These are phyloP conservation scores for Euptelea pleiosperma DNA, from an alignment of 164 flowering plant species.

Conservation along the genomic window DNA sequence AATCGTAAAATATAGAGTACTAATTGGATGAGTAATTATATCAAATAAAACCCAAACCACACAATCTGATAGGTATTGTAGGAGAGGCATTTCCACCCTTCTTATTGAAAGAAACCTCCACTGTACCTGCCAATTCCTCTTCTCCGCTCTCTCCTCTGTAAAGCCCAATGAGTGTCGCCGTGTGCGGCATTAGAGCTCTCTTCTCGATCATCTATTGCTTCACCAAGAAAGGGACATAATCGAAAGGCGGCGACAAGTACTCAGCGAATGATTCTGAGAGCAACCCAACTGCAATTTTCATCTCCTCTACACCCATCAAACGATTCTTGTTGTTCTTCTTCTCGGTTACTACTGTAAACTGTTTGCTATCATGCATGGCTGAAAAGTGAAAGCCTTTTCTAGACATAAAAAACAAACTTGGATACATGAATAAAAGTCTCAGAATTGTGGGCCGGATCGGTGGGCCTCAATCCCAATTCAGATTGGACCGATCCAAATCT, in stretches of 20 bases:
- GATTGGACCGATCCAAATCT: no score
- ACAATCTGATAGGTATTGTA: no score
- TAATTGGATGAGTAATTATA: no score
- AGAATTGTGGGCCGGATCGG: no score
- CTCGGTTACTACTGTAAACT: no score
- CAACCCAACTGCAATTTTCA: conserved; percentile 53
- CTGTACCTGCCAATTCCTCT: conserved; percentile 76
- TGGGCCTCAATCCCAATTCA: no score
- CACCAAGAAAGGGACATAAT: conserved; percentile 53
- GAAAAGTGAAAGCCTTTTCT: no score
- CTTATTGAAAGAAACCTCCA: conserved; percentile 70
- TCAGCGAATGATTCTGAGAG: conserved; percentile 81
- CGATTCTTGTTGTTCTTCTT: no score
- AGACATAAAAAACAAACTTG: no score
- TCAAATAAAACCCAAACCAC: not conserved
- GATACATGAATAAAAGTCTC: no score
- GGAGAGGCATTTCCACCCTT: conserved; percentile 70
- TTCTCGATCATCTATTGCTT: conserved; percentile 83
- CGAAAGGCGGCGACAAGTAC: conserved; percentile 56
- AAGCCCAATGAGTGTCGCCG: conserved; percentile 72
- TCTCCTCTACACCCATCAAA: conserved; percentile 56
- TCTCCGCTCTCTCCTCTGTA: conserved; percentile 39
- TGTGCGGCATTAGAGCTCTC: conserved; percentile 57
- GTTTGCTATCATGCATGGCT: no score
- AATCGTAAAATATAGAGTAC: no score